Conservation (phyloP, 2,329 filamentous ascomycete genomes). For the Cercospora sp. region DNA sequence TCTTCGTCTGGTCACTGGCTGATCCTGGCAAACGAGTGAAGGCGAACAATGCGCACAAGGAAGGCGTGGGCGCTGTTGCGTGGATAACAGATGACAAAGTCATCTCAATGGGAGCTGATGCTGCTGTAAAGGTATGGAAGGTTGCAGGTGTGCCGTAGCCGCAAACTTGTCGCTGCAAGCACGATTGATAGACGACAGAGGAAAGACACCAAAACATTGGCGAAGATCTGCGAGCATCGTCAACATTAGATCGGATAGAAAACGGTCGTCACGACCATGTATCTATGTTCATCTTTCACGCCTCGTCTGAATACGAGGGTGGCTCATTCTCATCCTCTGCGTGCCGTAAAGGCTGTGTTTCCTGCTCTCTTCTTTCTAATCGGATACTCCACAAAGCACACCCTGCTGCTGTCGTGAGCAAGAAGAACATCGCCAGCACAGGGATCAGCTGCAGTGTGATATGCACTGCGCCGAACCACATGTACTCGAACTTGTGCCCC, state of each 20-base stretch:
- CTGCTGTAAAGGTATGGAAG: constrained; percentile 85
- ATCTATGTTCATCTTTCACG: constrained; percentile 19
- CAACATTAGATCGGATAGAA: not conserved
- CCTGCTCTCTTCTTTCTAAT: constrained; percentile 61
- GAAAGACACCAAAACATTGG: not conserved
- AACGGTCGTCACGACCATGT: not conserved
- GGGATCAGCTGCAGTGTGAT: constrained; percentile 86
- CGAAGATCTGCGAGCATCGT: not conserved
- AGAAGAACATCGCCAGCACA: constrained; percentile 87
- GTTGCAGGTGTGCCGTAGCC: constrained; percentile 50
- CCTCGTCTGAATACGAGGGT: constrained; percentile 37
- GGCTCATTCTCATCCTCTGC: constrained; percentile 28
- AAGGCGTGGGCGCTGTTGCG: constrained; percentile 83
- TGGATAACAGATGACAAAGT: constrained; percentile 72
- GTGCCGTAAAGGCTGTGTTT: constrained; percentile 6
- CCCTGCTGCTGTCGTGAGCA: constrained; percentile 82
- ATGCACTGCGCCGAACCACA: constrained; percentile 88
- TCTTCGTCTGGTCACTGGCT: constrained; percentile 85
- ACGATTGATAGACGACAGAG: not conserved
- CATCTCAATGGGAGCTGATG: constrained; percentile 81
- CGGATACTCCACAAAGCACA: constrained; percentile 83
- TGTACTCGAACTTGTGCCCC: constrained; percentile 74
- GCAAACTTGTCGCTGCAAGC: not conserved
- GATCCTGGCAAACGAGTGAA: constrained; percentile 84
- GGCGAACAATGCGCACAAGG: constrained; percentile 87